Percentiles rank a stretch among this genome's conserved stretches.
Conservation (phyloP, 306 rosid genomes). For the Pyrus pyrifolia region DNA sequence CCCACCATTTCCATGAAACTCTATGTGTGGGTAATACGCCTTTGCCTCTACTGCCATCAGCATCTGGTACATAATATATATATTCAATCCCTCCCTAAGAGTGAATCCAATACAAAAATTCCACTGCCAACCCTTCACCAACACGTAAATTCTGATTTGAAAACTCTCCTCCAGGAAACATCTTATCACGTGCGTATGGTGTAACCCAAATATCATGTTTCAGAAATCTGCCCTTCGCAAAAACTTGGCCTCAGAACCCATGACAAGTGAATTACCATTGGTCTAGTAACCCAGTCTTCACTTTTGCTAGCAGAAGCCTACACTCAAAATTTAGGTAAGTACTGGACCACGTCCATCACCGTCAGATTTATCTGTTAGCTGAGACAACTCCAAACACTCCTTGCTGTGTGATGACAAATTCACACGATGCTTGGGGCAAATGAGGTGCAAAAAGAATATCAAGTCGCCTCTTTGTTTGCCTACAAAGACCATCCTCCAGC, state of each 20-base stretch:
- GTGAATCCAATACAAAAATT: constrained; percentile 78
- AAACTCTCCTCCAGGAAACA: constrained; percentile 83
- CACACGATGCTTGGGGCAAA: constrained; percentile 48
- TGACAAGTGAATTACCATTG: not conserved
- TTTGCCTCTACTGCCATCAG: constrained; percentile 82
- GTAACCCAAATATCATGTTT: constrained; percentile 88
- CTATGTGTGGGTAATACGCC: constrained; percentile 74
- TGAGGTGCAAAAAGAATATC: constrained; percentile 78
- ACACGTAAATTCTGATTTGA: constrained; percentile 74
- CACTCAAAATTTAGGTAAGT: not conserved
- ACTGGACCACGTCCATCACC: not conserved
- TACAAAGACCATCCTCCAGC: not conserved
- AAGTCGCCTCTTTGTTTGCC: constrained; percentile 40
- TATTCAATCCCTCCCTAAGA: constrained; percentile 72
- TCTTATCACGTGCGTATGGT: constrained; percentile 44
- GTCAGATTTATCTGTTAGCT: not conserved
- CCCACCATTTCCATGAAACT: constrained; percentile 95
- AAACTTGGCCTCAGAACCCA: constrained; percentile 63
- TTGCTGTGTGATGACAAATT: constrained; percentile 26
- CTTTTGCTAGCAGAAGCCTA: too few species aligned
- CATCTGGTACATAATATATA: constrained; percentile 73
- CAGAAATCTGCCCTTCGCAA: constrained; percentile 74
- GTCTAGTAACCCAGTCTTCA: too few species aligned
- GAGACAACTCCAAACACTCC: constrained; percentile 38
- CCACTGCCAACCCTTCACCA: constrained; percentile 82